Base-by-base conservation (phyloP, 78 protist species). In the Pigoraptor vietnamica region DNA sequence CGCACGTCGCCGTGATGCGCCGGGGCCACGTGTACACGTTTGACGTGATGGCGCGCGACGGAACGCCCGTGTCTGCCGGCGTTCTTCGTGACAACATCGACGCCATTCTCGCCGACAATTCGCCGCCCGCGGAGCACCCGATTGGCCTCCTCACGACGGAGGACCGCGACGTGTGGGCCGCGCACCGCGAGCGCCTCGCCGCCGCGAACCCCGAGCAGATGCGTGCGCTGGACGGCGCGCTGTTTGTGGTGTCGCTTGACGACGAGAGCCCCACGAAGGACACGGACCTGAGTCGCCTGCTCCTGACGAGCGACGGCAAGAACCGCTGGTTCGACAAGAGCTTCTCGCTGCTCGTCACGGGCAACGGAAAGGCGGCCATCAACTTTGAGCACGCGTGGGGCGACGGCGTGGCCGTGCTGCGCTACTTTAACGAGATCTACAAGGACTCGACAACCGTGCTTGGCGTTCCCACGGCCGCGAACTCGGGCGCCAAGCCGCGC, bases 321-420 rank as follows among this genome's bases (percentile, higher is more conserved):
- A 39, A 29, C 33, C 88, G 40, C 39, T 94, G 90, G 91, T 91
- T 91, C 79, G 93, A 94, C 90, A 90, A 90, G 92, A 38, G 36
- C 88, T 39, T 90, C 39, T 37, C 91, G 38, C 1, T 94, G 21
- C 81, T 94, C 90, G 37, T 94, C 38, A 1, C 0, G 36, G 33
- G 29, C 32, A 79, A 94, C 86, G 95, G 93, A 37, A 2, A 6
- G 23, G 90, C 88, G 36, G 93, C 90, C 39, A 79, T 37, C 86
- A 90, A 91, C 40, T 33, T 81, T 40, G 95, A 94, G 67, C 95
- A 94, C 84, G 0, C 93, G 84, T 90, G 94, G 92, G 92, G 92
- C 36, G 94, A 95, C 37, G 96, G 96, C 37, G 88, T 91, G 55
- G n/a, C 91, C 24, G 93, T 90, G 14, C 88, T 90, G 39, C 81